These are phyloP conservation scores for Chenopodium berlandieri DNA, from an alignment of 148 eudicot genomes.

Conservation along the genomic window DNA sequence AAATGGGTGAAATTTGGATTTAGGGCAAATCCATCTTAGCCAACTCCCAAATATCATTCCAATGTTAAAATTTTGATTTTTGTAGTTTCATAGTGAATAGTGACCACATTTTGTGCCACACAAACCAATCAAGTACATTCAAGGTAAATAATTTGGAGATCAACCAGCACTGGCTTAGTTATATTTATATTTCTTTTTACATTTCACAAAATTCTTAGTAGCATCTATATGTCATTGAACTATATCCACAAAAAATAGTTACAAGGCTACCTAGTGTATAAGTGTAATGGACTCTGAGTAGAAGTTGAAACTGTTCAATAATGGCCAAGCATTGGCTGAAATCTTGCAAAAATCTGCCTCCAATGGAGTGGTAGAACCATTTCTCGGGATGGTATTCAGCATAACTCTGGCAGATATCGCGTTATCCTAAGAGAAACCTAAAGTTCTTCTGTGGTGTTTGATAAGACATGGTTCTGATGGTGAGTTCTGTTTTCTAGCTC, in stretches of 20 bases:
- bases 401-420: neutral
- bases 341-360: neutral
- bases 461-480: conserved; percentile 14
- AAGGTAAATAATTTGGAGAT: neutral
- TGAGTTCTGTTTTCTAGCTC: conserved; percentile 37
- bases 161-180: neutral
- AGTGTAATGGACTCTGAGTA: neutral
- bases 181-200: no score
- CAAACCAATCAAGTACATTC: neutral
- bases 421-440: conserved; percentile 8
- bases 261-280: neutral
- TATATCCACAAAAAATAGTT: neutral
- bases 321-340: neutral
- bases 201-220: neutral
- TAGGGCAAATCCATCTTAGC: no score
- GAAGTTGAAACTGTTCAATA: neutral
- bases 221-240: neutral
- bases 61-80: neutral
- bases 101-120: neutral
- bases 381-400: neutral
- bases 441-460: conserved; percentile 9
- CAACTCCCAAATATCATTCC: no score
- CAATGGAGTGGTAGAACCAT: neutral
- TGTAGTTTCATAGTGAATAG: no score
- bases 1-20: no score